These are phyloP conservation scores for Talinum fruticosum DNA, from an alignment of 148 eudicot species.

Conservation along the genomic window DNA sequence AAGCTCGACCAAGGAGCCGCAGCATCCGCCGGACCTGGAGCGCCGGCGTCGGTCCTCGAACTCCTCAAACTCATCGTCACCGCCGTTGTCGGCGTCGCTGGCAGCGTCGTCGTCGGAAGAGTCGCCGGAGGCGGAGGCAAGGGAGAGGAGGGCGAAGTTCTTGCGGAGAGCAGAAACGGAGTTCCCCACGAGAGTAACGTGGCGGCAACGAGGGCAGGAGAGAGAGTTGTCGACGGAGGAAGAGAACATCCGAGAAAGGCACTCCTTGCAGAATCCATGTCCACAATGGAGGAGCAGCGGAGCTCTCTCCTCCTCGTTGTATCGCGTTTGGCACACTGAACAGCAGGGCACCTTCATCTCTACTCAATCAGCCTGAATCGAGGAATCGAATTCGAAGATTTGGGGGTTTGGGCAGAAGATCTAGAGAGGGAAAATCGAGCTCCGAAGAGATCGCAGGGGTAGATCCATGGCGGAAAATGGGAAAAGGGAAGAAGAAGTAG, in stretches of 20 bases:
- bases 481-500: slow-evolving; percentile 15
- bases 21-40: slow-evolving; percentile 28
- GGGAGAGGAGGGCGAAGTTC: slow-evolving; percentile 66
- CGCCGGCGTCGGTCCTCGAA: slow-evolving; percentile 14
- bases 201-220: slow-evolving; percentile 92
- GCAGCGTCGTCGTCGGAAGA: slow-evolving; percentile 34
- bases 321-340: slow-evolving; percentile 74
- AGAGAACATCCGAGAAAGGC: slow-evolving; percentile 69
- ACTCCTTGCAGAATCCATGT: slow-evolving; percentile 91
- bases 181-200: slow-evolving; percentile 80
- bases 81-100: slow-evolving; percentile 27
- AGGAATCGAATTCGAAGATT: background rate
- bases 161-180: slow-evolving; percentile 73
- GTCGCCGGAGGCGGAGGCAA: slow-evolving; percentile 27
- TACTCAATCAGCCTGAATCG: no score
- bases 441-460: background rate
- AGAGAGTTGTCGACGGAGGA: slow-evolving; percentile 56
- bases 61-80: slow-evolving; percentile 26
- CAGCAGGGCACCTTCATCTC: slow-evolving; percentile 77
- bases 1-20: slow-evolving; percentile 45
- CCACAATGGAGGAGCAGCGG: slow-evolving; percentile 89
- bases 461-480: slow-evolving; percentile 25
- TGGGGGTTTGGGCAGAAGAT: background rate
- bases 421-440: slow-evolving; percentile 5
- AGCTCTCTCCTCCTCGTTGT: slow-evolving; percentile 72